These are phyloP conservation scores for Metroxylon sagu DNA, from an alignment of 176 grass and related monocot species.

Conservation along the genomic window DNA sequence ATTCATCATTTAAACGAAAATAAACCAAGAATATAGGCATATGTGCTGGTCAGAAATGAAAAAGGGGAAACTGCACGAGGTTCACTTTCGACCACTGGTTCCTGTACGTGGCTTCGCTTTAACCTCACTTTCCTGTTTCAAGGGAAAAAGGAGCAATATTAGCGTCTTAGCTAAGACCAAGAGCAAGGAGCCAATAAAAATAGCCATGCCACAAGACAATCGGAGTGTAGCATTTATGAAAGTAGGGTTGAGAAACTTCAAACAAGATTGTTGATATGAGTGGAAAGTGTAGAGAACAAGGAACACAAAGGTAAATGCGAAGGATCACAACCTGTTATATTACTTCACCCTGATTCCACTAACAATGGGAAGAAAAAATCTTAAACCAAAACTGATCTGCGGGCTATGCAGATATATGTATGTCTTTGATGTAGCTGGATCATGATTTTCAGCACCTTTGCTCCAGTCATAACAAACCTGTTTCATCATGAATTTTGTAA, in stretches of 20 bases:
- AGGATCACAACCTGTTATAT: neutral
- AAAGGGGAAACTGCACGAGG: neutral
- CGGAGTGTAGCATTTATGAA: too few species aligned
- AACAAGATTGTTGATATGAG: too few species aligned
- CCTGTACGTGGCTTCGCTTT: conserved; percentile 80
- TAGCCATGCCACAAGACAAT: too few species aligned
- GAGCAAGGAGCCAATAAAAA: neutral
- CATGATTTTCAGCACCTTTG: conserved; percentile 91
- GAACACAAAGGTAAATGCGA: neutral
- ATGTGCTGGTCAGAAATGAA: too few species aligned
- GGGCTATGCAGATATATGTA: conserved; percentile 92
- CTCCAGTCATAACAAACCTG: conserved; percentile 96
- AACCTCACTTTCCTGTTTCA: conserved; percentile 72
- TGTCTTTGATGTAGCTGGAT: conserved; percentile 79
- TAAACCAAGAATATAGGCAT: too few species aligned
- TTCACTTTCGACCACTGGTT: conserved; percentile 36
- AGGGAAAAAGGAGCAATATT: neutral
- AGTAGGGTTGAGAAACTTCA: too few species aligned
- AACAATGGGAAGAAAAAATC: neutral
- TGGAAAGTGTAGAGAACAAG: too few species aligned
- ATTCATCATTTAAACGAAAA: too few species aligned
- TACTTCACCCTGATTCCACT: neutral
- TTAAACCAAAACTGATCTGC: conserved; percentile 33
- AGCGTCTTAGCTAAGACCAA: neutral
- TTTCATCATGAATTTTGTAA: neutral